Percentiles rank a stretch among this genome's conserved stretches.
These are phyloP conservation scores for Phytophthora constricta DNA, from an alignment of 352 stramenopile species.

Conservation along the genomic window DNA sequence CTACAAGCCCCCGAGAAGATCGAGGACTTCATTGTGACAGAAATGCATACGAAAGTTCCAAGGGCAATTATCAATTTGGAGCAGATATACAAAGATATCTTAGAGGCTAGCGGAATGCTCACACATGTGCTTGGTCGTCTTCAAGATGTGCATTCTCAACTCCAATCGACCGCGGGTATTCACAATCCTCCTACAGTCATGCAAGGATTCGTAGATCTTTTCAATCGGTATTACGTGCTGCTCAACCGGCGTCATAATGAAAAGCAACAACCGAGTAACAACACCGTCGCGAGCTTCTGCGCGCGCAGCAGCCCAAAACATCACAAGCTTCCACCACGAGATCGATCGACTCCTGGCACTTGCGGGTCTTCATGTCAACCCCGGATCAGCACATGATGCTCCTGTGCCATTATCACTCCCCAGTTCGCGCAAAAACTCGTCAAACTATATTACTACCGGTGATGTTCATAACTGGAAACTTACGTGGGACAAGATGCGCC, in stretches of 20 bases:
- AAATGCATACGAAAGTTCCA: constrained; percentile 31
- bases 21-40: constrained; percentile 36
- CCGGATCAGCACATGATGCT: background rate
- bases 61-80: constrained; percentile 25
- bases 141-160: constrained; percentile 9
- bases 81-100: constrained; percentile 9
- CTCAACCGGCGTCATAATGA: constrained; percentile 24
- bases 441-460: constrained; percentile 5
- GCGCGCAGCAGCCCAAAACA: constrained; percentile 24
- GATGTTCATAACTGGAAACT: constrained; percentile 29
- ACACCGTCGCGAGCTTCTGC: constrained; percentile 24
- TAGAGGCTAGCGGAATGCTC: constrained; percentile 13
- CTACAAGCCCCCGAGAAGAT: constrained; percentile 17
- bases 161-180: constrained; percentile 17
- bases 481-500: constrained; percentile 27
- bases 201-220: constrained; percentile 24
- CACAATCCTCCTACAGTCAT: constrained; percentile 19
- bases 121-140: constrained; percentile 23
- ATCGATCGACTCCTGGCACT: background rate
- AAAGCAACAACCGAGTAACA: constrained; percentile 22
- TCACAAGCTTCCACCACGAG: constrained; percentile 30
- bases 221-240: constrained; percentile 28
- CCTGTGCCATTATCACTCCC: too few species aligned
- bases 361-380: too few species aligned
- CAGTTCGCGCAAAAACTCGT: constrained; percentile 22